Base-by-base conservation (phyloP, 345 rosid genomes). In the Microcos paniculata region DNA sequence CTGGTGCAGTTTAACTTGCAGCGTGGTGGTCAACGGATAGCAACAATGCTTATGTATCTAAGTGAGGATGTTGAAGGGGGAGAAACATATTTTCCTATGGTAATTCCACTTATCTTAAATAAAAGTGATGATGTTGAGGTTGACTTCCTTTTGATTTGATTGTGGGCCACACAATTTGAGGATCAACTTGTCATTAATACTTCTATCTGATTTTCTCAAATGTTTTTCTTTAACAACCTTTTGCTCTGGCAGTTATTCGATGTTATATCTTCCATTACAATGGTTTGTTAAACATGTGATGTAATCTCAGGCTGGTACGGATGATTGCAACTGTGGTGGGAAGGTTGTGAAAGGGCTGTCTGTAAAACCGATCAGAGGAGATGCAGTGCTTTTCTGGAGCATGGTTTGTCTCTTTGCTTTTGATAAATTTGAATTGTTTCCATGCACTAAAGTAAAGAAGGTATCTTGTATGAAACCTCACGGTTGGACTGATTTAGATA, bases 301-400 rank as follows among this genome's bases (percentile, higher is more conserved):
- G 35, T 69, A 21, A 82, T 75, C 78, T 84, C 87, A 95, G 99
- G 99, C 96, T 71, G 99, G 98, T 61, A 78, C 87, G 11, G 93
- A 90, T 46, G 90, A 90, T 62, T 93, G 99, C 81, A 86, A 76
- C 73, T 95, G 99, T 70, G 99, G 97, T 66, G 94, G 99, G 70
- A 91, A 89, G 83, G 80, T 68, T 28, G 77, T 84, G 82, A 86
- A 88, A 80, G 98, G 98, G 42, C 15, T 95, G 73, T 91, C 93
- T n/a, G 97, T 95, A 69, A 89, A 95, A 82, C 99, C 99, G n/a
- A 48, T 55, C 24, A 86, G 89, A 86, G 99, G 97, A 84, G 89
- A 93, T 78, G 97, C 98, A 0, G 91, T 95, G 70, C 97, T 95
- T 72, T 91, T 95, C 83, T 95, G 99, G 99, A 93, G 99, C 97